Percentiles rank a stretch among this genome's conserved stretches.
Evolutionary conservation across 1,284 basidiomycete species (phyloP).

Genomic region (Coriolopsis trogii): DNA sequence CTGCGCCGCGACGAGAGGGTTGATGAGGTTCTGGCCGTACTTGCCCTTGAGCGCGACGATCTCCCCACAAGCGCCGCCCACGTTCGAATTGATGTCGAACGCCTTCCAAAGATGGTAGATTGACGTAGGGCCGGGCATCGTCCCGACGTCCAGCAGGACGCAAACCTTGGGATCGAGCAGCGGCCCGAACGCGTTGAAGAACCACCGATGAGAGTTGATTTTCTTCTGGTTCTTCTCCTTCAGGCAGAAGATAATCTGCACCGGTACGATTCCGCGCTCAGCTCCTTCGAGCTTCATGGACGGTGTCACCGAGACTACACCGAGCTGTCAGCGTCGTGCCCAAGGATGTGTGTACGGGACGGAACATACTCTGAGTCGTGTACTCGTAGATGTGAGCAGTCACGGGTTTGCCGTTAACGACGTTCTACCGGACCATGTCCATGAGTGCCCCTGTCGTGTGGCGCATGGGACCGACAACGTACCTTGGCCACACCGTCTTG

Average conservation of each 20-base stretch:
- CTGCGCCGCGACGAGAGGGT: slow-evolving; percentile 88
- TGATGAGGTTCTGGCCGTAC: slow-evolving; percentile 76
- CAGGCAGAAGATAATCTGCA: slow-evolving; percentile 93
- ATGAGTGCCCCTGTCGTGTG: slow-evolving; percentile 6
- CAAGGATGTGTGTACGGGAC: slow-evolving; percentile 5
- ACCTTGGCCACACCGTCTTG: slow-evolving; percentile 91
- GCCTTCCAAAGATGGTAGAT: slow-evolving; percentile 98
- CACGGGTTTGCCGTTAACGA: slow-evolving; percentile 85
- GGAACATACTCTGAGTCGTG: slow-evolving; percentile 77
- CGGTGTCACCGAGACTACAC: slow-evolving; percentile 78
- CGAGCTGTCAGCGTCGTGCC: slow-evolving; percentile 11
- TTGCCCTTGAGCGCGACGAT: slow-evolving; percentile 92
- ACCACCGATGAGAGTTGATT: slow-evolving; percentile 94
- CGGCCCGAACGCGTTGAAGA: slow-evolving; percentile 86
- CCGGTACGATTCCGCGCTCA: slow-evolving; percentile 81
- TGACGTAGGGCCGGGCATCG: slow-evolving; percentile 85
- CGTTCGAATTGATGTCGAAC: slow-evolving; percentile 94
- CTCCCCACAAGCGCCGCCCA: slow-evolving; percentile 97
- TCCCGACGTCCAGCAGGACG: slow-evolving; percentile 93
- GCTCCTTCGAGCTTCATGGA: slow-evolving; percentile 83
- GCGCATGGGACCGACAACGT: slow-evolving; percentile 23
- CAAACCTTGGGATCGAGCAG: slow-evolving; percentile 88
- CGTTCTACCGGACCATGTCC: slow-evolving; percentile 59
- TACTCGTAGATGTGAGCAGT: slow-evolving; percentile 96
- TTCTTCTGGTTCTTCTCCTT: slow-evolving; percentile 95